Evolutionary conservation across 768 basidiomycete genomes (phyloP).

Genomic region (Lactarius psammicola): DNA sequence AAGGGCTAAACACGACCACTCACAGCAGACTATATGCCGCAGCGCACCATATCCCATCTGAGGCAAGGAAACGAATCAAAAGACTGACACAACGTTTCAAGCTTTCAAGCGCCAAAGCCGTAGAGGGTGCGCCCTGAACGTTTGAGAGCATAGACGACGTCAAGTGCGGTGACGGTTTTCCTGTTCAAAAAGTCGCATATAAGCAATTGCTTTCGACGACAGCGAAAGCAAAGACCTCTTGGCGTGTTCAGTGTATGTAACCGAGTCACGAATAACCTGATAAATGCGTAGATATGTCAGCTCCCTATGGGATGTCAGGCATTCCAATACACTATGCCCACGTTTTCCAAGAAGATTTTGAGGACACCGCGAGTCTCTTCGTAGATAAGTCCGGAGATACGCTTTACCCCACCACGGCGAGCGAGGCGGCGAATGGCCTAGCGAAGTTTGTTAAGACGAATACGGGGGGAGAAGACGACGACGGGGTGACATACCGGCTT

Average conservation of each 20-base stretch:
- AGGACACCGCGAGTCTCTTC: slow-evolving; percentile 66
- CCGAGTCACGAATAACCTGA: slow-evolving; percentile 50
- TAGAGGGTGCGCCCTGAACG: slow-evolving; percentile 57
- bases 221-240: slow-evolving; percentile 40
- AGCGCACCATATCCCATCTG: background rate
- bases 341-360: slow-evolving; percentile 59
- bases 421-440: slow-evolving; percentile 53
- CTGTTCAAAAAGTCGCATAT: slow-evolving; percentile 26
- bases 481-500: slow-evolving; percentile 35
- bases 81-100: slow-evolving; percentile 28
- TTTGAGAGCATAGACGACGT: slow-evolving; percentile 63
- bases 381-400: slow-evolving; percentile 58
- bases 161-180: slow-evolving; percentile 56
- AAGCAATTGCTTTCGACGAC: background rate
- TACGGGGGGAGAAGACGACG: slow-evolving; percentile 13
- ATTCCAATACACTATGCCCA: slow-evolving; percentile 35
- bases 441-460: slow-evolving; percentile 15
- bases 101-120: slow-evolving; percentile 50
- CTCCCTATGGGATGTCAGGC: background rate
- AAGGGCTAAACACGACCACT: background rate
- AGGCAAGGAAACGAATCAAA: background rate
- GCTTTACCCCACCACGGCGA: slow-evolving; percentile 66
- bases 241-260: slow-evolving; percentile 68
- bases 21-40: background rate
- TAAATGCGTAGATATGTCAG: background rate